These are phyloP conservation scores for Botrytis fabae DNA, from an alignment of 2,329 filamentous ascomycete genomes.

Conservation along the genomic window DNA sequence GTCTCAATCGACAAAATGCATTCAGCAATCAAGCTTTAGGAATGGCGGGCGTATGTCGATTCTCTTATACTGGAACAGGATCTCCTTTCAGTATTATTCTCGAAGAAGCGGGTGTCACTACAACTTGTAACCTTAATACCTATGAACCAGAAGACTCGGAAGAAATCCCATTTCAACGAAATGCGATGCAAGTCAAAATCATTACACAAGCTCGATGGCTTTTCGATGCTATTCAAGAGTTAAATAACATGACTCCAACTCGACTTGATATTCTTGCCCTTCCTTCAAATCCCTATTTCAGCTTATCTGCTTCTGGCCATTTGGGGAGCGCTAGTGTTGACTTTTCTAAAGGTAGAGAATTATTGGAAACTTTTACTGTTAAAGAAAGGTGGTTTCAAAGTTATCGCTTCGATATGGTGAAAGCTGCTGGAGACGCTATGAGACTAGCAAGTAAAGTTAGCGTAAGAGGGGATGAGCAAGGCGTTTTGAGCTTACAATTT, in stretches of 20 bases:
- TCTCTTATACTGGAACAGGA: conserved; percentile 74
- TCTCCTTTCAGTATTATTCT: conserved; percentile 81
- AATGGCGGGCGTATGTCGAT: conserved; percentile 80
- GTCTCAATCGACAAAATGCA: conserved; percentile 66
- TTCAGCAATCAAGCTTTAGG: conserved; percentile 83
- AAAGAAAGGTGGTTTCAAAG: conserved; percentile 61
- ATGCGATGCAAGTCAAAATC: conserved; percentile 82
- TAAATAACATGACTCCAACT: conserved; percentile 62
- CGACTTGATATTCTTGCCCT: conserved; percentile 68
- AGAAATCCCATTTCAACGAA: conserved; percentile 84
- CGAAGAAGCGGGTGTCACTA: conserved; percentile 82
- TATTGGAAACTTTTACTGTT: conserved; percentile 76
- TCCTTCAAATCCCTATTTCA: conserved; percentile 64
- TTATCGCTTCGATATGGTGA: conserved; percentile 86
- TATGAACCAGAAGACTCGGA: conserved; percentile 75
- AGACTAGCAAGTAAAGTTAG: conserved; percentile 88
- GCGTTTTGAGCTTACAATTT: conserved; percentile 91
- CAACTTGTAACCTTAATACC: conserved; percentile 85
- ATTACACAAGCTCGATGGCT: conserved; percentile 83
- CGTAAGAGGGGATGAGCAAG: conserved; percentile 81
- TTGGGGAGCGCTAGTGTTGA: conserved; percentile 65
- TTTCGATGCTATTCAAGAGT: conserved; percentile 69
- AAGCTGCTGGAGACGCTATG: conserved; percentile 90
- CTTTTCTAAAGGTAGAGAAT: conserved; percentile 62
- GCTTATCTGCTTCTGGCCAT: conserved; percentile 65